Evolutionary conservation across 805 yeast species (phyloP), one percentile per base, ranked within the genome.

Genomic region (Kazachstania africana): DNA sequence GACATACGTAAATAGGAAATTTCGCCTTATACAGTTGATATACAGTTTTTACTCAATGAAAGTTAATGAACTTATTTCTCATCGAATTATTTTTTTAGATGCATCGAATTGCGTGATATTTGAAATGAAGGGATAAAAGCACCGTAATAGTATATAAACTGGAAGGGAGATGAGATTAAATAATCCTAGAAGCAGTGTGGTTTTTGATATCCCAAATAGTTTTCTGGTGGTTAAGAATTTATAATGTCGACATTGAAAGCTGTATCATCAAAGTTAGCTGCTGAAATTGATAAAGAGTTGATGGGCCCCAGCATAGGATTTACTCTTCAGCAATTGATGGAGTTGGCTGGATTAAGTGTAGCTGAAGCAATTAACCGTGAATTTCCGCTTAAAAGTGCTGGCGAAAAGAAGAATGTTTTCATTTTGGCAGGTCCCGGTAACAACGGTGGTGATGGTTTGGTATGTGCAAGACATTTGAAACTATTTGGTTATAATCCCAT

Each of bases 361-460:
- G 96, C 98, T 4, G 82, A 84, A 46, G 82, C 94, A 1, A 68
- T 87, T 3, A 74, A 71, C 47, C 68, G 65, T 30, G 65, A 75
- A 22, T 82, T 69, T 42, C 93, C 94, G 5, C 24, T 40, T 6
- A 21, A 26, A 3, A 27, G 25, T n/a, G 10, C 22, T 5, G 22
- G 14, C 3, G 2, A 75, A 75, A 34, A 50, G 9, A 61, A 60
- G 27, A 55, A 61, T 24, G 76, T 85, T 1, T 59, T 87, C 26
- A 68, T 91, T 1, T 62, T 91, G 4, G 84, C 78, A 8, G 98
- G 98, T 0, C 97, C 97, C 0, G 98, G 98, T 1, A 91, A 91
- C 49, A 91, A 91, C 49, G 75, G 95, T 2, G 98, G 97, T 2
- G 98, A 91, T 57, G 98, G 97, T 0, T 60, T 91, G 10, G 98